Conservation (phyloP, 148 eudicot genomes). For the Polygonum maritimum region DNA sequence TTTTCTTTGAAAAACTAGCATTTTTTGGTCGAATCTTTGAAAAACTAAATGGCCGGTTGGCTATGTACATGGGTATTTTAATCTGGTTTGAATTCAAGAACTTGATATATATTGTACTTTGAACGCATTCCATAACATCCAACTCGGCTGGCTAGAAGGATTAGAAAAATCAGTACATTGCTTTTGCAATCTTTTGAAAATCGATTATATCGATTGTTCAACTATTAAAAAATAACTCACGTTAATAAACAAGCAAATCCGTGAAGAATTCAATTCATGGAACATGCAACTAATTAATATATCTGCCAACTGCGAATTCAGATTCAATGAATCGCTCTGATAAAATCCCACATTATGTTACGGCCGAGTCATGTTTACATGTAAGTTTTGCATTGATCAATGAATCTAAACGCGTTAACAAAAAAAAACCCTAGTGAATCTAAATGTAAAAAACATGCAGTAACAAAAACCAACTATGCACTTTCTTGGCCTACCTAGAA, state of each 20-base stretch:
- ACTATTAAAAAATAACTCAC: too few relatives aligned
- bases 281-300: neutral
- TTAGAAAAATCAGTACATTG: too few relatives aligned
- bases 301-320: neutral
- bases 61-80: neutral
- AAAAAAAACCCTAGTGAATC: neutral
- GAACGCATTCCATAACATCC: neutral
- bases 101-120: neutral
- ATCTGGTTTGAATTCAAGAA: neutral
- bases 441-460: neutral
- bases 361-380: neutral
- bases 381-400: neutral
- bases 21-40: too few relatives aligned
- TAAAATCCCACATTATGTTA: neutral
- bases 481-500: neutral
- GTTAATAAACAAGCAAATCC: neutral
- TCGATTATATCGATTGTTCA: neutral
- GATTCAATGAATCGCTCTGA: neutral
- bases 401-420: too few relatives aligned
- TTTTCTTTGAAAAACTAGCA: too few relatives aligned
- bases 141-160: too few relatives aligned
- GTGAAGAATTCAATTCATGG: neutral
- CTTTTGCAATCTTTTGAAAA: too few relatives aligned
- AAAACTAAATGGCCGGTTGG: too few relatives aligned
- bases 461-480: neutral